Evolutionary conservation across 768 basidiomycete genomes (phyloP).

Genomic region (Xerocomellus amylosporus): DNA sequence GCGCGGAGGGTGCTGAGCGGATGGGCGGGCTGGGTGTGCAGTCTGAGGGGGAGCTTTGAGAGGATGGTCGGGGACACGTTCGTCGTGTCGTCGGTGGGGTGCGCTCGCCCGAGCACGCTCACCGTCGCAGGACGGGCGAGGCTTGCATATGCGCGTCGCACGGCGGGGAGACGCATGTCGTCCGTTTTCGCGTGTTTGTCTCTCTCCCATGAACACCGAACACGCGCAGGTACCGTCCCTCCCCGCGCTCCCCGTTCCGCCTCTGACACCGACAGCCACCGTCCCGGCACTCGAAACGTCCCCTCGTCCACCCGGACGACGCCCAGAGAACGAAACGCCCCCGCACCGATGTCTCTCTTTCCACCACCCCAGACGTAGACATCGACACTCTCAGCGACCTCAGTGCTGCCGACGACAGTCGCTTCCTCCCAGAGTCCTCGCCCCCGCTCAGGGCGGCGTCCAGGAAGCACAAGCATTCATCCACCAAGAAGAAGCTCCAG

Average conservation of each 20-base stretch:
- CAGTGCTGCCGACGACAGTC: conserved; percentile 14
- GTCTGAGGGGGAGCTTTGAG: conserved; percentile 68
- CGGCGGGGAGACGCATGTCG: conserved; percentile 18
- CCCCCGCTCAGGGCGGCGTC: conserved; percentile 6
- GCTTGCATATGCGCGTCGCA: conserved; percentile 6
- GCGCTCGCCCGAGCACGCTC: conserved; percentile 60
- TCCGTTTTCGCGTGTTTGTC: too few relatives aligned
- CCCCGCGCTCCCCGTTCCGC: background rate
- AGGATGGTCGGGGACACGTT: conserved; percentile 87
- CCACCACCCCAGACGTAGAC: conserved; percentile 34
- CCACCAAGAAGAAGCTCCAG: conserved; percentile 20
- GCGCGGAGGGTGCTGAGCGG: conserved; percentile 83
- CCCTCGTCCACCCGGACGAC: conserved; percentile 36
- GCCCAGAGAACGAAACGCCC: conserved; percentile 26
- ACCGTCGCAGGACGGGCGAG: conserved; percentile 27
- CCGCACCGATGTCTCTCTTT: background rate
- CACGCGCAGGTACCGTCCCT: conserved; percentile 23
- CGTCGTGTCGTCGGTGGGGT: conserved; percentile 73
- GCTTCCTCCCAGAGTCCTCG: conserved; percentile 17
- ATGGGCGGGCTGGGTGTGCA: conserved; percentile 76
- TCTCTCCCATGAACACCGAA: conserved; percentile 7
- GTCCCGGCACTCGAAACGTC: conserved; percentile 25
- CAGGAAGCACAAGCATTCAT: conserved; percentile 19
- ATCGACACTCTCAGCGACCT: conserved; percentile 35
- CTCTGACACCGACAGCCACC: conserved; percentile 20